Evolutionary conservation across 2,329 filamentous ascomycete species (phyloP).

Genomic region (Talaromyces sp.): DNA sequence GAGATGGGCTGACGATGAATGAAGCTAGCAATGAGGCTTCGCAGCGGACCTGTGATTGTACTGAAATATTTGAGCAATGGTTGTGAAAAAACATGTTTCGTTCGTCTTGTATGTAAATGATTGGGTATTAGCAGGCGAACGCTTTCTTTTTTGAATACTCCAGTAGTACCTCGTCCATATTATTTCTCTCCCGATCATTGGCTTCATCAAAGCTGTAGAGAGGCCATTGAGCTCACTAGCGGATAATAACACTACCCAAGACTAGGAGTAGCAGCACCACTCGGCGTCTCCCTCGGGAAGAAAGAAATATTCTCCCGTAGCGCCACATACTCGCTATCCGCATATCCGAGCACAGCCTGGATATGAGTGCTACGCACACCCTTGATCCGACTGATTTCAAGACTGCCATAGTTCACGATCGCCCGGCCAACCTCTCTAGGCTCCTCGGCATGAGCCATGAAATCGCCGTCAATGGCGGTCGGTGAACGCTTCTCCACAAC

Average conservation of each 20-base stretch:
- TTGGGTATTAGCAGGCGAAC: too few relatives aligned
- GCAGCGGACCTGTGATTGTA: background rate
- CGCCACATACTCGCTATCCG: conserved; percentile 91
- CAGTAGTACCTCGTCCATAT: background rate
- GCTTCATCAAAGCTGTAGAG: background rate
- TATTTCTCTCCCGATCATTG: background rate
- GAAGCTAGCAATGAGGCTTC: background rate
- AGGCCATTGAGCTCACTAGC: background rate
- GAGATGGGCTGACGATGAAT: conserved; percentile 55
- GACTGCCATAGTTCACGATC: conserved; percentile 87
- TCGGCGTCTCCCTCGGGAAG: conserved; percentile 43
- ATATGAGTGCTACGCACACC: conserved; percentile 83
- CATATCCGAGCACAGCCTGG: conserved; percentile 76
- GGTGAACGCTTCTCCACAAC: conserved; percentile 65
- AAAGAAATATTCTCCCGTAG: conserved; percentile 84
- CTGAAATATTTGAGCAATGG: background rate
- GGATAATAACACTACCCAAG: conserved; percentile 12
- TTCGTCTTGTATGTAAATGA: background rate
- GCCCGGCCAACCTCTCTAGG: conserved; percentile 79
- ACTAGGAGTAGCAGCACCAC: conserved; percentile 28
- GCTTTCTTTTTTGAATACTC: too few relatives aligned
- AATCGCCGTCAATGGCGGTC: conserved; percentile 43
- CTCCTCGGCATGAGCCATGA: conserved; percentile 38
- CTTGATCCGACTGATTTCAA: conserved; percentile 80
- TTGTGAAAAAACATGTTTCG: background rate